Conservation (phyloP, 129 eudicot species). For the Solidago caesia region DNA sequence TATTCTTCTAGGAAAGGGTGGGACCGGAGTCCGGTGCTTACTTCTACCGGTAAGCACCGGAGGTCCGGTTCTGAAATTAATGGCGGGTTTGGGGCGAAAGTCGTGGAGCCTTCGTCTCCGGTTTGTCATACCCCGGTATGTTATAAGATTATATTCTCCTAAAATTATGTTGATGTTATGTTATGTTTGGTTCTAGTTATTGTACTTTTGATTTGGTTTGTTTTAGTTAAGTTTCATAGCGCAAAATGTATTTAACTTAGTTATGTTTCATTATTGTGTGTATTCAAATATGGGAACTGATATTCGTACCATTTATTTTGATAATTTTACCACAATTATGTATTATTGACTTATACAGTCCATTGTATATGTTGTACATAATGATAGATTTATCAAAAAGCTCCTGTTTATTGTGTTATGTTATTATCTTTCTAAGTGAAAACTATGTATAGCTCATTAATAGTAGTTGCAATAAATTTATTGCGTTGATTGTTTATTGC, state of each 20-base stretch:
- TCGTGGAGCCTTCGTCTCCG: slow-evolving; percentile 25
- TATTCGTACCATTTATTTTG: no score
- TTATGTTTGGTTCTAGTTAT: neutral
- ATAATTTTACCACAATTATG: no score
- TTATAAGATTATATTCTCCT: neutral
- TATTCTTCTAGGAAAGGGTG: slow-evolving; percentile 52
- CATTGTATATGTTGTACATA: no score
- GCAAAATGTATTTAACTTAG: no score
- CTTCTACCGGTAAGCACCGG: slow-evolving; percentile 27
- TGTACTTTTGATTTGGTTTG: neutral
- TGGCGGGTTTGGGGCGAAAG: slow-evolving; percentile 13
- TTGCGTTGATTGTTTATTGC: neutral
- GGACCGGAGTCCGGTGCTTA: slow-evolving; percentile 28
- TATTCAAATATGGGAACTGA: no score
- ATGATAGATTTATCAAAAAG: no score
- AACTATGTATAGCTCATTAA: neutral
- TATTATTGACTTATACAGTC: no score
- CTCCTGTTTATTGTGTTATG: no score
- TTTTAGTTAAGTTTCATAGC: no score
- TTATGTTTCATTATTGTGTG: no score
- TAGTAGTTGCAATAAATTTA: slow-evolving; percentile 10
- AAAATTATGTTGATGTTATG: neutral
- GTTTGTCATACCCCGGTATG: slow-evolving; percentile 51
- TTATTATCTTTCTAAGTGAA: neutral
- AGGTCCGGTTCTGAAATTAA: slow-evolving; percentile 21